Percentiles rank a stretch among this genome's conserved stretches.
phyloP scores from a whole-genome alignment of 2,329 filamentous ascomycete genomes.

The Emmonsiellopsis sp. region DNA sequence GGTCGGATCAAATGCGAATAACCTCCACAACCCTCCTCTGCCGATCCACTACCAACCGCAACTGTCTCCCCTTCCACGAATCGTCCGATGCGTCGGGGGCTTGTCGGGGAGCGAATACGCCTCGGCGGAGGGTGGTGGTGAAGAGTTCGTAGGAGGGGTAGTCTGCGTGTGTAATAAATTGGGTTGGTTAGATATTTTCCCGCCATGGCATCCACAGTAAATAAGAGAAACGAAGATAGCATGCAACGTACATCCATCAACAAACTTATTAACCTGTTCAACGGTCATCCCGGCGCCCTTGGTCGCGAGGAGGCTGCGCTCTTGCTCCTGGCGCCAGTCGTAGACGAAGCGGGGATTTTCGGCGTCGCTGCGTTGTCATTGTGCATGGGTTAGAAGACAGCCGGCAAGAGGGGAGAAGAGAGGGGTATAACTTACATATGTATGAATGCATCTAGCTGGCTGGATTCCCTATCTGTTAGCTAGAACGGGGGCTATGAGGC shows the following conservation, averaged over 20 bases:
- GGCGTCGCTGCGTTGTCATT: slow-evolving; percentile 57
- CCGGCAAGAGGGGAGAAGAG: neutral
- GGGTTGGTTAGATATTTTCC: neutral
- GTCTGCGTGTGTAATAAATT: slow-evolving; percentile 29
- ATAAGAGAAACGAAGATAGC: neutral
- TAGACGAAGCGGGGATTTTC: slow-evolving; percentile 69
- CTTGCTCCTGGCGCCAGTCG: slow-evolving; percentile 74
- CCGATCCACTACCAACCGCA: slow-evolving; percentile 53
- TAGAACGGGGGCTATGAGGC: neutral
- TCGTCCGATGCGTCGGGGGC: slow-evolving; percentile 10
- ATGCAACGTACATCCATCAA: slow-evolving; percentile 49
- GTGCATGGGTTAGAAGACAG: slow-evolving; percentile 1
- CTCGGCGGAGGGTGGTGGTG: slow-evolving; percentile 49
- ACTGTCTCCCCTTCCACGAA: slow-evolving; percentile 44
- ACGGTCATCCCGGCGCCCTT: slow-evolving; percentile 74
- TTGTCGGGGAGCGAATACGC: slow-evolving; percentile 41
- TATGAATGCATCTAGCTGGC: slow-evolving; percentile 53
- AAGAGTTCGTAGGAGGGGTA: slow-evolving; percentile 67
- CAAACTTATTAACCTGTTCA: slow-evolving; percentile 68
- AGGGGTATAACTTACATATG: slow-evolving; percentile 43
- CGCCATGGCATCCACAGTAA: neutral
- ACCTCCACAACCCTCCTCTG: slow-evolving; percentile 53
- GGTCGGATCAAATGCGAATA: slow-evolving; percentile 36
- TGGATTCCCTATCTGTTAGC: slow-evolving; percentile 14
- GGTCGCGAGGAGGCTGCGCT: slow-evolving; percentile 56